Evolutionary conservation across 805 yeast species (phyloP).

Genomic region (Millerago galiae): DNA sequence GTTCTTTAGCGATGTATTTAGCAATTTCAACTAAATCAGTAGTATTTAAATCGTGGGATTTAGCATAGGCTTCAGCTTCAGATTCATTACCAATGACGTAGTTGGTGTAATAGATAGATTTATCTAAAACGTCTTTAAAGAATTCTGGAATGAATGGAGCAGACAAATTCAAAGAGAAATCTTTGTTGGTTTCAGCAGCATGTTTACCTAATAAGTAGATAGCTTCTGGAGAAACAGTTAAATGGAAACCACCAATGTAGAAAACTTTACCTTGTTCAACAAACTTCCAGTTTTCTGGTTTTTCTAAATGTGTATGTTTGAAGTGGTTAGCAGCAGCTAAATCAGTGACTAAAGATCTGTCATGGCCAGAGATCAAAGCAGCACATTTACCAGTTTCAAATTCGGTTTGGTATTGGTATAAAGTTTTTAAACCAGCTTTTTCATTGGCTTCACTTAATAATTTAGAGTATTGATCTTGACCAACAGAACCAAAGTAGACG

Average conservation of each 20-base stretch:
- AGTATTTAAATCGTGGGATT: slow-evolving; percentile 60
- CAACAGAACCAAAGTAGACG: slow-evolving; percentile 93
- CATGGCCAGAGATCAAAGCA: slow-evolving; percentile 78
- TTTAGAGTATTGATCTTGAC: slow-evolving; percentile 83
- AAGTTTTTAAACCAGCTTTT: slow-evolving; percentile 80
- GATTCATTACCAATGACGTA: slow-evolving; percentile 92
- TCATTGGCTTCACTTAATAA: slow-evolving; percentile 77
- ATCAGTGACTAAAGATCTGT: slow-evolving; percentile 94
- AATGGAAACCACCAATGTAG: slow-evolving; percentile 99
- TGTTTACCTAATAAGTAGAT: slow-evolving; percentile 85
- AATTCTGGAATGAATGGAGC: slow-evolving; percentile 97
- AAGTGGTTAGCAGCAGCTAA: slow-evolving; percentile 97
- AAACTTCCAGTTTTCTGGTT: slow-evolving; percentile 81
- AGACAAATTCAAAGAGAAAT: slow-evolving; percentile 76
- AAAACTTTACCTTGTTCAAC: slow-evolving; percentile 76
- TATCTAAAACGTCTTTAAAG: slow-evolving; percentile 86
- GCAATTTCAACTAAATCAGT: slow-evolving; percentile 73
- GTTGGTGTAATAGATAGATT: slow-evolving; percentile 81
- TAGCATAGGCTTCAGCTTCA: slow-evolving; percentile 93
- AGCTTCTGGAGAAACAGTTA: slow-evolving; percentile 96
- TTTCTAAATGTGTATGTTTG: slow-evolving; percentile 79
- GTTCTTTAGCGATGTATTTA: slow-evolving; percentile 68
- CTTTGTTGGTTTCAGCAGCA: slow-evolving; percentile 77
- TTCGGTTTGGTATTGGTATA: slow-evolving; percentile 73
- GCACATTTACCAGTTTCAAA: slow-evolving; percentile 97